Evolutionary conservation across 2,329 filamentous ascomycete genomes (phyloP), one percentile per base, ranked within the genome.

Genomic region (Thelonectria discophora): DNA sequence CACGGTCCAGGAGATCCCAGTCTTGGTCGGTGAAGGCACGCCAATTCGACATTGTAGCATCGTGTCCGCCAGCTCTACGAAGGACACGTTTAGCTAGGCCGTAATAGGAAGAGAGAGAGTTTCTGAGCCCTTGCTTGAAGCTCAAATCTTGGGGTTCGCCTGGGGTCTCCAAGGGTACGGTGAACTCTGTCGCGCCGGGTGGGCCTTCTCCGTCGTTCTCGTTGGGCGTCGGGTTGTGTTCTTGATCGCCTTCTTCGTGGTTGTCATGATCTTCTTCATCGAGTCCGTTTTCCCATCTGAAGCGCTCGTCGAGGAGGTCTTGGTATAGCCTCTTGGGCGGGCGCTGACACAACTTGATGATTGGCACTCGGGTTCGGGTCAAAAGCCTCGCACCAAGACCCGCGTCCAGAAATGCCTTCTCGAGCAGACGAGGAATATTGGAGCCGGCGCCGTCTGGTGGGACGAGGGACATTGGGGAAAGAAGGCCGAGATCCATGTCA

Each of bases 401-500:
- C 27, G 84, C 79, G 15, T 90, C 84, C 5, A 97, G 81, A 12
- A 97, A 84, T 3, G 86, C 86, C 73, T 89, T 91, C 72, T 96
- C 92, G 2, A 97, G 77, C 7, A 94, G 73, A 21, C 91, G 85
- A 2, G 92, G 92, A 57, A 95, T 88, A 1, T 84, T 81, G 5
- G 87, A 89, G 32, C 83, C 83, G 15, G 82, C 74, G 13, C 80
- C 80, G 63, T 87, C 83, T 3, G 84, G 81, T 53, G 84, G 80
- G 46, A 83, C 78, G 18, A 76, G 73, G 2, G 90, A 89, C 50
- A 83, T 77, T 3, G 86, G 86, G 1, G 91, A 90, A 5, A 95
- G 80, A 34, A 97, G 84, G 9, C 90, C 91, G 30, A 97, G 84
- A 75, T 97, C 94, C 90, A 97, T 93, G 71, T 97, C 93, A 1